These are phyloP conservation scores for Lentinula raphanica DNA, from an alignment of 768 basidiomycete genomes.

Conservation along the genomic window DNA sequence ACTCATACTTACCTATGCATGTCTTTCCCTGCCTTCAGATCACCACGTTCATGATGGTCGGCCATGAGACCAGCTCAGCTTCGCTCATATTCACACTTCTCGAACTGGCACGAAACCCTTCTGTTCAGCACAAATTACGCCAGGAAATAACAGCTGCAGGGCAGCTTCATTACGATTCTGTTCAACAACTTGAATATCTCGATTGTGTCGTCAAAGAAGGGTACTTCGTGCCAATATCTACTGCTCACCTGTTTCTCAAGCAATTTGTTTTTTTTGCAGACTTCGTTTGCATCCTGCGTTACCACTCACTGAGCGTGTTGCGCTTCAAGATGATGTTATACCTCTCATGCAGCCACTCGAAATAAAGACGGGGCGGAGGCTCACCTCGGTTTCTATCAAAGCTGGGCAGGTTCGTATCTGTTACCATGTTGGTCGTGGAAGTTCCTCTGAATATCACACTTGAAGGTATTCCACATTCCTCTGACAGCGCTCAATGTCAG, in stretches of 20 bases:
- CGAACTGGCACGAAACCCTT: slow-evolving; percentile 32
- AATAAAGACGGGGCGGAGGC: slow-evolving; percentile 22
- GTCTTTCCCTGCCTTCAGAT: slow-evolving; percentile 8
- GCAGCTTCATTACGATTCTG: slow-evolving; percentile 30
- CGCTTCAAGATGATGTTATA: slow-evolving; percentile 34
- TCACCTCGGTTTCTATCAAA: slow-evolving; percentile 23
- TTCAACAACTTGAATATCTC: slow-evolving; percentile 32
- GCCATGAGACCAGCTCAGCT: slow-evolving; percentile 35
- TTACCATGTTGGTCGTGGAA: background rate
- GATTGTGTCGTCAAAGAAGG: slow-evolving; percentile 40
- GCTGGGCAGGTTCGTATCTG: slow-evolving; percentile 30
- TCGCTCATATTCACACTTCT: slow-evolving; percentile 32
- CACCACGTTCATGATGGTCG: slow-evolving; percentile 12
- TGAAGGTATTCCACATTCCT: slow-evolving; percentile 29
- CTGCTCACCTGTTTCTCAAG: background rate
- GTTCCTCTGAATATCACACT: background rate
- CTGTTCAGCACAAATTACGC: slow-evolving; percentile 32
- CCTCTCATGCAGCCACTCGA: slow-evolving; percentile 31
- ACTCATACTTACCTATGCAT: background rate
- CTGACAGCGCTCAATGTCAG: slow-evolving; percentile 28
- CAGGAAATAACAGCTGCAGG: slow-evolving; percentile 30
- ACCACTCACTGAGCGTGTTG: slow-evolving; percentile 35
- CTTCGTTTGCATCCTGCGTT: slow-evolving; percentile 37
- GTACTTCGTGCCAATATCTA: slow-evolving; percentile 13
- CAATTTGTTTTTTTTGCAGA: slow-evolving; percentile 14